These are phyloP conservation scores for Talaromyces sp. DNA, from an alignment of 2,329 filamentous ascomycete genomes.

Conservation along the genomic window DNA sequence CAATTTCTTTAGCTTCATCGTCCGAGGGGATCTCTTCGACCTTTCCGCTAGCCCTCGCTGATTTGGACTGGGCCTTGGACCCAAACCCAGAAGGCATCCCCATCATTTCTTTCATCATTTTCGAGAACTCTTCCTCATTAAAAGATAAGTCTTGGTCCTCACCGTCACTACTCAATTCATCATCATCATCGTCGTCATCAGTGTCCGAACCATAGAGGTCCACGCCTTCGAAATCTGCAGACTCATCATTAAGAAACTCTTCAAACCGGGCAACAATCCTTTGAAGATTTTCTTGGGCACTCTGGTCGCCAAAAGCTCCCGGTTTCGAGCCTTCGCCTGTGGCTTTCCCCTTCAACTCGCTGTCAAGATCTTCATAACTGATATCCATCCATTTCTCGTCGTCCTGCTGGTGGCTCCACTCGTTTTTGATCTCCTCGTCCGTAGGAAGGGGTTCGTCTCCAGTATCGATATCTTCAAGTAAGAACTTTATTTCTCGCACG, in stretches of 20 bases:
- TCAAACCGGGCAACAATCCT: slow-evolving; percentile 96
- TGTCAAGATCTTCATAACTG: slow-evolving; percentile 81
- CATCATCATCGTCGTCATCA: slow-evolving; percentile 46
- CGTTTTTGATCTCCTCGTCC: slow-evolving; percentile 60
- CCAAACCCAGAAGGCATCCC: slow-evolving; percentile 51
- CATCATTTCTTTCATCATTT: slow-evolving; percentile 92
- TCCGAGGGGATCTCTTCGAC: slow-evolving; percentile 45
- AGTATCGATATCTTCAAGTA: slow-evolving; percentile 69
- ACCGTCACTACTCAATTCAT: slow-evolving; percentile 54
- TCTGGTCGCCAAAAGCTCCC: slow-evolving; percentile 42
- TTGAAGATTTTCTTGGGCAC: slow-evolving; percentile 57
- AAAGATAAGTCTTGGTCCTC: slow-evolving; percentile 75
- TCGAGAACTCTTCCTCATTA: slow-evolving; percentile 67
- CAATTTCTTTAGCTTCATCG: slow-evolving; percentile 49
- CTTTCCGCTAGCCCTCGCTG: slow-evolving; percentile 22
- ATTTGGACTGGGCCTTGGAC: slow-evolving; percentile 16
- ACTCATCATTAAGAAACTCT: slow-evolving; percentile 80
- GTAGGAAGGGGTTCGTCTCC: slow-evolving; percentile 68
- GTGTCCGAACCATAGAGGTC: slow-evolving; percentile 57
- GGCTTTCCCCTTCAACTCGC: slow-evolving; percentile 59
- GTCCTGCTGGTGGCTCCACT: slow-evolving; percentile 69
- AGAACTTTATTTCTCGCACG: slow-evolving; percentile 68
- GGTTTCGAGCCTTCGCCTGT: slow-evolving; percentile 21
- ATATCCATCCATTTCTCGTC: slow-evolving; percentile 91
- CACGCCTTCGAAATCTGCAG: slow-evolving; percentile 73